phyloP scores from a whole-genome alignment of 2,329 filamentous ascomycete species.

The Calonectria fujianensis region DNA sequence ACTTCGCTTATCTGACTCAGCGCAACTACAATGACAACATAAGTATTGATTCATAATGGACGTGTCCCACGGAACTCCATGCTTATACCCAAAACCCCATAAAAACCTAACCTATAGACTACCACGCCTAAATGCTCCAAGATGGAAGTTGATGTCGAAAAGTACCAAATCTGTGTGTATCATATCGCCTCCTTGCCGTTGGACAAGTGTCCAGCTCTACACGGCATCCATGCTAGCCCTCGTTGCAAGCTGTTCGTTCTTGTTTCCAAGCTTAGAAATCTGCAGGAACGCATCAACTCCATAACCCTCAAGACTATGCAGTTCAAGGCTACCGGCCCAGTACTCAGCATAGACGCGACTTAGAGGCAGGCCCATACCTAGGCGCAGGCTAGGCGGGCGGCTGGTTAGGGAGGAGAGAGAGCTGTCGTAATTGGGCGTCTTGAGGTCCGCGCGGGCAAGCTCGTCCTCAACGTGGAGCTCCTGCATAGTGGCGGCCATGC shows the following conservation, averaged over 20 bases:
- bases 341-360: slow-evolving; percentile 98
- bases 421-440: slow-evolving; percentile 66
- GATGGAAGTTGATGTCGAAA: not conserved
- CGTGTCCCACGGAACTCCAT: slow-evolving; percentile 49
- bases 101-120: slow-evolving; percentile 25
- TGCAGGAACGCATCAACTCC: slow-evolving; percentile 97
- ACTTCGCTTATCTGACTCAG: slow-evolving; percentile 18
- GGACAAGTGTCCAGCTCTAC: slow-evolving; percentile 58
- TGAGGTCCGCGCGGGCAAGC: slow-evolving; percentile 64
- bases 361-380: slow-evolving; percentile 95
- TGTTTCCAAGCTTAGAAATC: slow-evolving; percentile 97
- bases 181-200: slow-evolving; percentile 32
- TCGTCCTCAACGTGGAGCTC: slow-evolving; percentile 78
- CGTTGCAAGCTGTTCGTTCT: slow-evolving; percentile 93
- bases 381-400: slow-evolving; percentile 87
- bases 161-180: not conserved
- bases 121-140: slow-evolving; percentile 29
- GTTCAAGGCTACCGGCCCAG: slow-evolving; percentile 93
- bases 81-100: slow-evolving; percentile 45
- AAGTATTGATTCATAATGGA: slow-evolving; percentile 6
- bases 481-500: slow-evolving; percentile 94
- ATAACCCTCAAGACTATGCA: slow-evolving; percentile 96
- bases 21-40: slow-evolving; percentile 21
- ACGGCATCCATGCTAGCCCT: slow-evolving; percentile 86
- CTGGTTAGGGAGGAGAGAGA: slow-evolving; percentile 88